Evolutionary conservation across 495 filamentous ascomycete species (phyloP), one percentile per base, ranked within the genome.

Genomic region (Annulohypoxylon bovei): DNA sequence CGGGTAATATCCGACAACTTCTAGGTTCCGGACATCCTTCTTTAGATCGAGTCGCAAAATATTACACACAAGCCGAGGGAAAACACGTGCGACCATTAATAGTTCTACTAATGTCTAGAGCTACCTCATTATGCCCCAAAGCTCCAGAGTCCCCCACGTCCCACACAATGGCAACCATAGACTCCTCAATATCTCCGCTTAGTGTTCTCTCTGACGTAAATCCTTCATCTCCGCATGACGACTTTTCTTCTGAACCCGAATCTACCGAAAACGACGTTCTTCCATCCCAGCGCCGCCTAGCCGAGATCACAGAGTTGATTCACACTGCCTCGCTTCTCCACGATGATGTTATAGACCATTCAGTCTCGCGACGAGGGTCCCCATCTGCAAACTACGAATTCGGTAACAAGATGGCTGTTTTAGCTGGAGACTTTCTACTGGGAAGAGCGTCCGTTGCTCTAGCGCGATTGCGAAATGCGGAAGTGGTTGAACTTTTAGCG

Each of bases 361-460:
- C 95, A 0, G 83, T 90, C 25, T 90, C 92, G 0, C 88, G 95
- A 32, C 89, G 95, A 33, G 92, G 92, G 4, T 86, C 88, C 27
- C 92, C 91, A 25, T 96, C 92, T 3, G 96, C 95, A 11, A 99
- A 98, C 74, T 85, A 93, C 56, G 92, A 92, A 54, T 98, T 97
- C 68, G 95, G 95, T 53, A 99, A 99, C 81, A 99, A 99, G 81
- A 97, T 98, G 93, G 95, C 96, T 4, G 95, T 99, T 1, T 81
- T 99, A 65, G 95, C 95, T 0, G 95, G 95, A 14, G 95, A 99
- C 78, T 99, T 98, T 75, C 85, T 99, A 42, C 84, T 99, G 12
- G 94, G 95, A 1, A 86, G 95, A 30, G 95, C 95, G 1, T 98
- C 96, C 0, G 95, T 98, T 14, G 95, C 95, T 23, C 84, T 99